Percentiles rank a stretch among this genome's conserved stretches.
Conservation (phyloP, 2,329 filamentous ascomycete species). For the Fusarium siculi region DNA sequence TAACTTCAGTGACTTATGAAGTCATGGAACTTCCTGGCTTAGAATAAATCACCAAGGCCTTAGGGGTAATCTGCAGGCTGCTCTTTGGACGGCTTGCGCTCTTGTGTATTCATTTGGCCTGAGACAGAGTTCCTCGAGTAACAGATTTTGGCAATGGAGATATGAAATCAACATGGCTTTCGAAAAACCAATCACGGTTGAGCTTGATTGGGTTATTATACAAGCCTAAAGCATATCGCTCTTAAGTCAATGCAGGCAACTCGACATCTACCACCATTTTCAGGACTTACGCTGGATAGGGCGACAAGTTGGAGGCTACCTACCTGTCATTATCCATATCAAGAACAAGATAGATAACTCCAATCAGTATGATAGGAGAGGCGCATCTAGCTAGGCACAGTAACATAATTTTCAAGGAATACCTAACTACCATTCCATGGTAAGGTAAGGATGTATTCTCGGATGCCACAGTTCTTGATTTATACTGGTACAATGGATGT, state of each 20-base stretch:
- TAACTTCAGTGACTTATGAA: background rate
- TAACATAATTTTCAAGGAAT: background rate
- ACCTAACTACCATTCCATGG: background rate
- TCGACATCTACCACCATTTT: background rate
- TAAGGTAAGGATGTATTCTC: background rate
- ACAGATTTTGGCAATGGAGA: background rate
- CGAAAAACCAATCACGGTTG: background rate
- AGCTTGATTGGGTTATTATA: background rate
- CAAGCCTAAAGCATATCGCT: background rate
- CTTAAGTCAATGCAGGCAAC: background rate
- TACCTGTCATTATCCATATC: background rate
- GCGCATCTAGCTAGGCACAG: background rate
- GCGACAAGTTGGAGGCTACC: background rate
- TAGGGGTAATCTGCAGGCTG: background rate
- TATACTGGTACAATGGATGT: slow-evolving; percentile 1
- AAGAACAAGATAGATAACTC: background rate
- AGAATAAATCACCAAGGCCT: no score
- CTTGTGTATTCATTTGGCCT: background rate
- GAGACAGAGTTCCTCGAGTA: background rate
- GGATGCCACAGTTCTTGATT: background rate
- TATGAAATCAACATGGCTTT: background rate
- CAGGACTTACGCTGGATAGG: background rate
- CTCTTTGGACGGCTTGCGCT: background rate
- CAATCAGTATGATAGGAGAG: background rate
- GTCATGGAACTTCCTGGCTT: background rate